Evolutionary conservation across 2,329 filamentous ascomycete species (phyloP), one percentile per base, ranked within the genome.

Genomic region (Fusarium coicis): DNA sequence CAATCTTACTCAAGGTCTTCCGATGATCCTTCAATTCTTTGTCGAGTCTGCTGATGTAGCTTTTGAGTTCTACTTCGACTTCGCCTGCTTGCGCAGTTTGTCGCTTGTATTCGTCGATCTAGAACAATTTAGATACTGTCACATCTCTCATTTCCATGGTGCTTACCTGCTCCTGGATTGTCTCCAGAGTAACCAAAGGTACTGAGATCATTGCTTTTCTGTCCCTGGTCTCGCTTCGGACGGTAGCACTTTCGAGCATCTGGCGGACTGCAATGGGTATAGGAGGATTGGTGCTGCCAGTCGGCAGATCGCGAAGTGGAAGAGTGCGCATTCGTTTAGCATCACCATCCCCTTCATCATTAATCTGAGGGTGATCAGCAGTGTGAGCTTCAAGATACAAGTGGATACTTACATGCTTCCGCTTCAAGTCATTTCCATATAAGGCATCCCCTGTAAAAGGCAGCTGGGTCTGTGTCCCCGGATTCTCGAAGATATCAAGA

Each of bases 401-500:
- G n/a, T 12, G 21, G 37, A 43, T 11, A 77, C 85, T 83, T 80
- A 88, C 87, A 63, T 84, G 79, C 69, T 85, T 85, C 39, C 87
- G 86, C 74, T 90, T 90, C 21, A 84, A 83, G 23, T 77, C 80
- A 34, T 70, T 78, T 23, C 75, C 77, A 43, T 57, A 53, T n/a
- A 79, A 73, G 10, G 59, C 37, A 10, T 64, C 64, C 10, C 54
- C 66, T 34, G 68, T 58, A 28, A 59, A 44, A 14, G 74, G 70
- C 32, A 74, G 71, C 53, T 84, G 83, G 4, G 80, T 79, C 16
- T 70, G 75, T 32, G 78, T 71, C 63, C 84, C 84, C 0, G 84
- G 84, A 63, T 77, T 80, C 42, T 80, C 74, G 75, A 81, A 90
- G 37, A 84, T 79, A 47, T 89, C 85, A 28, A 90, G 83, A 6